phyloP scores from a whole-genome alignment of 2,329 filamentous ascomycete genomes.

The Zasmidium cellare region DNA sequence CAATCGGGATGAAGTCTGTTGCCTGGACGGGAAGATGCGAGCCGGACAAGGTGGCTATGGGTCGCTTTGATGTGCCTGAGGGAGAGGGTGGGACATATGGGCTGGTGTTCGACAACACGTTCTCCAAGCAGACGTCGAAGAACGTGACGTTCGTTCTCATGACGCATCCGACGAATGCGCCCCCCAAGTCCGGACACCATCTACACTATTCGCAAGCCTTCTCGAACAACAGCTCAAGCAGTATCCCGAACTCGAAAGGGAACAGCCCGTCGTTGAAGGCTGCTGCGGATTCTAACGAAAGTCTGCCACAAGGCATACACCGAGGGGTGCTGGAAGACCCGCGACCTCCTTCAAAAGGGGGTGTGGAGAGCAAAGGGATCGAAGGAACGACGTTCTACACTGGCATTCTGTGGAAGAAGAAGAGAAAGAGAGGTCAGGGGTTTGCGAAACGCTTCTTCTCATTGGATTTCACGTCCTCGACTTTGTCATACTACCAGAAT shows the following conservation, averaged over 20 bases:
- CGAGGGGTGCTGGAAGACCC: constrained; percentile 38
- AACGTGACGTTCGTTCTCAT: constrained; percentile 92
- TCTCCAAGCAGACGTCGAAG: constrained; percentile 93
- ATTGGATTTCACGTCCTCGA: constrained; percentile 89
- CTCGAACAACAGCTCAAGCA: constrained; percentile 48
- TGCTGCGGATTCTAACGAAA: constrained; percentile 52
- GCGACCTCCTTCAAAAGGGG: constrained; percentile 40
- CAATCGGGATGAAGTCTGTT: constrained; percentile 62
- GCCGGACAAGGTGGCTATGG: constrained; percentile 91
- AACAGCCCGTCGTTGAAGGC: constrained; percentile 45
- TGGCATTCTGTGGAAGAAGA: constrained; percentile 82
- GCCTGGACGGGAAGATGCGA: constrained; percentile 93
- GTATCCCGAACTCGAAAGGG: constrained; percentile 34
- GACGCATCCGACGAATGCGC: constrained; percentile 82
- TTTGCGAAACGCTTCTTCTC: constrained; percentile 95
- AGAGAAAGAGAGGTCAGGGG: constrained; percentile 90
- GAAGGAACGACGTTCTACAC: constrained; percentile 67
- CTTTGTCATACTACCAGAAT: constrained; percentile 94
- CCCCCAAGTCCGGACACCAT: constrained; percentile 73
- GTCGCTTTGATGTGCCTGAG: constrained; percentile 74
- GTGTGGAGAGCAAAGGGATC: constrained; percentile 30
- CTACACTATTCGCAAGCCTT: constrained; percentile 59
- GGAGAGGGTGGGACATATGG: constrained; percentile 91
- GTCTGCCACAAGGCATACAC: constrained; percentile 43
- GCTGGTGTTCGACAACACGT: constrained; percentile 97